Percentiles rank a stretch among this genome's conserved stretches.
These are phyloP conservation scores for Salix dunnii DNA, from an alignment of 345 rosid species.

Conservation along the genomic window DNA sequence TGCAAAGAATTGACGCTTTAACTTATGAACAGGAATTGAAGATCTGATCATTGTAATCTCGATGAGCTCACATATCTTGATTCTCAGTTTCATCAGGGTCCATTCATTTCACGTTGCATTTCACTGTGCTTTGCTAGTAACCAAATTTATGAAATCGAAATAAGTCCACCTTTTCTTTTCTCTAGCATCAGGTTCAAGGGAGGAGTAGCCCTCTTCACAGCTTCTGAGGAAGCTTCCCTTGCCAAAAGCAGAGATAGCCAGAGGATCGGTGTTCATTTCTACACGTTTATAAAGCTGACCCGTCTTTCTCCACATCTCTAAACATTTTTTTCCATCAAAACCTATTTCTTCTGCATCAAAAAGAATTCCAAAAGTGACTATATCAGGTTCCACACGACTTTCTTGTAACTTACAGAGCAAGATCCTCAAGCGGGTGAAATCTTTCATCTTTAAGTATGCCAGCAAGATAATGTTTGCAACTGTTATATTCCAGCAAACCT, in stretches of 20 bases:
- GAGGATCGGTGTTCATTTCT: conserved; percentile 50
- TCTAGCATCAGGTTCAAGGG: conserved; percentile 32
- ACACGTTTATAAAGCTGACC: conserved; percentile 50
- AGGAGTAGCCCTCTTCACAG: conserved; percentile 41
- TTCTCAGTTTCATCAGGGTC: neutral
- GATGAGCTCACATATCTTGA: neutral
- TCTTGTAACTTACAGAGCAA: conserved; percentile 32
- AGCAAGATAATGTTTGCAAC: conserved; percentile 45
- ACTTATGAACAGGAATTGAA: neutral
- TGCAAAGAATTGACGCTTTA: neutral
- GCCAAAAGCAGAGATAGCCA: conserved; percentile 54
- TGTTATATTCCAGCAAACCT: conserved; percentile 48
- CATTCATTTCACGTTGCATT: neutral
- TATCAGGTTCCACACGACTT: conserved; percentile 49
- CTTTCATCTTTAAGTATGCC: conserved; percentile 52
- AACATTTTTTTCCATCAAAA: conserved; percentile 33
- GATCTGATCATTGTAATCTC: neutral
- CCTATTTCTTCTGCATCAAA: conserved; percentile 43
- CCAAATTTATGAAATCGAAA: conserved; percentile 42
- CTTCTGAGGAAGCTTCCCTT: conserved; percentile 50
- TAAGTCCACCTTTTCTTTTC: conserved; percentile 45
- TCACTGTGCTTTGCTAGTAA: conserved; percentile 14
- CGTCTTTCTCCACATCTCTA: conserved; percentile 48
- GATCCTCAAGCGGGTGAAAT: conserved; percentile 40
- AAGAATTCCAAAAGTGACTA: conserved; percentile 59